Base-by-base conservation (phyloP, 176 grass and related monocot genomes). In the Dendrocalamus sinicus region DNA sequence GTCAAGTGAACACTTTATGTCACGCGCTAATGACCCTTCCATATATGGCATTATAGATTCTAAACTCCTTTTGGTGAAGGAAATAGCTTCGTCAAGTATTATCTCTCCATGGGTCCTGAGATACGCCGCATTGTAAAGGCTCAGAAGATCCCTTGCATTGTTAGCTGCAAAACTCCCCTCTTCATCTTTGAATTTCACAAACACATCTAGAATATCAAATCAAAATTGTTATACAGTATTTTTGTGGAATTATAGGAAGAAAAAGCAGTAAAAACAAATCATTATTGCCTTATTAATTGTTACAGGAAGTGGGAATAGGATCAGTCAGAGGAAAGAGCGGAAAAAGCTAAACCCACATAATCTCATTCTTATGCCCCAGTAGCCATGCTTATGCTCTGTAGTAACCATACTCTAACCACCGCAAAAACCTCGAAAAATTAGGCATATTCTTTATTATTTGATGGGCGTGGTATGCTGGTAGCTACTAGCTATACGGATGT, bases 1-100 rank as follows among this genome's bases (percentile, higher is more conserved):
- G 46, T 80, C 78, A 67, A 67, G 78, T 3, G 62, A 62, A 67
- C 46, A 67, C 28, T 53, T 65, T 52, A 80, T 37, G 32, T 80
- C 78, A n/a, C 6, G 46, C 37, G 62, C 46, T 30, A 80, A 23
- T 39, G 28, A n/a, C 39, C 78, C 78, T 23, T 52, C 78, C 0
- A 67, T 28, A 37, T 20, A 52, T 19, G 62, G 45, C 16, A 67
- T 2, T 12, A 5, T 23, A 15, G 28, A 39, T 37, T 80, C 6
- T 51, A 80, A 53, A n/a, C 62, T 37, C 30, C 0, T 13, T 67
- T 39, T 51, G 0, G 78, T 40, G 46, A 80, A 80, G 9, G 4
- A 23, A 39, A 80, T 67, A 15, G 63, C 78, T n/a, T 81, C 6
- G 7, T 68, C 78, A 23, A 81, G 78, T 81, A 53, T 53, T 14